Conservation (phyloP, 441 rosid species). For the Bruguiera hainesii region DNA sequence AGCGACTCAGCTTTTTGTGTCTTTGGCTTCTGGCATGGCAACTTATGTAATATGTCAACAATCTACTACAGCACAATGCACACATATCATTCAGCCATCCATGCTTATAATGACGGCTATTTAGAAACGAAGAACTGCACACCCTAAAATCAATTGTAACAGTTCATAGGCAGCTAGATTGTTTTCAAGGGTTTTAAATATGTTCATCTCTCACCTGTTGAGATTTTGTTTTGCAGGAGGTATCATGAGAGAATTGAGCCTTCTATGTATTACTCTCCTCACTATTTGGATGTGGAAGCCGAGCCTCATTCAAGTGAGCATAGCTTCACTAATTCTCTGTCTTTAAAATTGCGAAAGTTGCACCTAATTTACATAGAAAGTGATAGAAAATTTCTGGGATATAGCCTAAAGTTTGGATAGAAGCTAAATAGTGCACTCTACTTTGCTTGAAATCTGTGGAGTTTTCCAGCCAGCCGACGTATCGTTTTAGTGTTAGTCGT, state of each 20-base stretch:
- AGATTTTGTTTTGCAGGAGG: constrained; percentile 34
- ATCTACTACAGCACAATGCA: too few relatives aligned
- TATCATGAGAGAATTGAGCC: constrained; percentile 49
- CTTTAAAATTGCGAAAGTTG: background rate
- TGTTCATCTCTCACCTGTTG: background rate
- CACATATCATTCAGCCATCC: too few relatives aligned
- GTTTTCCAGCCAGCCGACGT: background rate
- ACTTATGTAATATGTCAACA: too few relatives aligned
- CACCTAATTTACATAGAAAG: background rate
- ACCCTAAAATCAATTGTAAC: background rate
- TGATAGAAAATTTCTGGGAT: background rate
- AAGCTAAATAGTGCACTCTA: background rate
- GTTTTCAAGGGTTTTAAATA: too few relatives aligned
- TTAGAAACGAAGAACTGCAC: too few relatives aligned
- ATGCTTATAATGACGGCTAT: too few relatives aligned
- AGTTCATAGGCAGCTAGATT: background rate
- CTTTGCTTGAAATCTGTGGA: background rate
- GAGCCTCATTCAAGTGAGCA: constrained; percentile 52
- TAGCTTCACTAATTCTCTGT: background rate
- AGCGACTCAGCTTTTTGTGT: too few relatives aligned
- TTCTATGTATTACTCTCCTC: constrained; percentile 35
- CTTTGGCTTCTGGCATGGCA: too few relatives aligned
- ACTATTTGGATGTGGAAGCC: constrained; percentile 40
- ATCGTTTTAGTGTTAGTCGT: too few relatives aligned
- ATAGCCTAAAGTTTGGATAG: background rate